A percentile compares a stretch with the other conserved stretches of the same genome.
Conservation (phyloP, 495 filamentous ascomycete species). For the Penicillium pulvis region DNA sequence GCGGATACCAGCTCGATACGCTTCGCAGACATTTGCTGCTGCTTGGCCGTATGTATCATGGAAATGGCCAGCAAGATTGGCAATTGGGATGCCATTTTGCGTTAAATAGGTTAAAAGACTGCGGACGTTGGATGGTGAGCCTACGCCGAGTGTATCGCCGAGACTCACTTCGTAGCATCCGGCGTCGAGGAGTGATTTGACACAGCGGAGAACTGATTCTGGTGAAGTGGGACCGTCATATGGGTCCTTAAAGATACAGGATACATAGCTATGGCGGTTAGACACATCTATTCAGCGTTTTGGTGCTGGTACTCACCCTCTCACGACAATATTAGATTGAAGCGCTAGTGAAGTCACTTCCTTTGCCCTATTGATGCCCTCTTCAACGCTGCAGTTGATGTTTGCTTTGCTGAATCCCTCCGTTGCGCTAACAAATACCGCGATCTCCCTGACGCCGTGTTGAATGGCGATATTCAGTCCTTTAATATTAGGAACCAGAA, state of each 20-base stretch:
- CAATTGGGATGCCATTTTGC: slow-evolving; percentile 26
- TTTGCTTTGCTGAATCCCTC: slow-evolving; percentile 48
- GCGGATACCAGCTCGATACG: slow-evolving; percentile 40
- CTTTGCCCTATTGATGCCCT: slow-evolving; percentile 32
- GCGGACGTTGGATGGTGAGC: slow-evolving; percentile 33
- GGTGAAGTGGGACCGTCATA: slow-evolving; percentile 38
- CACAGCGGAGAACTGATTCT: slow-evolving; percentile 35
- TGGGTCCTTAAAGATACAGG: slow-evolving; percentile 47
- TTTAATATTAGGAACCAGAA: slow-evolving; percentile 46
- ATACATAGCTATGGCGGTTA: slow-evolving; percentile 37
- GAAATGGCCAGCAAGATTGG: slow-evolving; percentile 45
- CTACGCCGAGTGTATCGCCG: slow-evolving; percentile 47
- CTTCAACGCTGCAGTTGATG: slow-evolving; percentile 43
- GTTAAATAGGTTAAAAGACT: slow-evolving; percentile 32
- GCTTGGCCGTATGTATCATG: slow-evolving; percentile 51
- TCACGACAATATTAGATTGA: slow-evolving; percentile 26
- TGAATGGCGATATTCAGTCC: slow-evolving; percentile 39
- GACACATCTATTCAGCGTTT: not conserved
- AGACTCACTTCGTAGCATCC: slow-evolving; percentile 51
- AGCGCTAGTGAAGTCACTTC: slow-evolving; percentile 27
- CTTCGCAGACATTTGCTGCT: slow-evolving; percentile 45
- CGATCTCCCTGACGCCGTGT: slow-evolving; percentile 37
- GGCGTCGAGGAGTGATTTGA: slow-evolving; percentile 32
- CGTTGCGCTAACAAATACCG: slow-evolving; percentile 46
- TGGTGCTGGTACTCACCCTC: slow-evolving; percentile 35